Percentiles rank a stretch among this genome's conserved stretches.
phyloP scores from a whole-genome alignment of 2,329 filamentous ascomycete genomes.

The Esteya vermicola region DNA sequence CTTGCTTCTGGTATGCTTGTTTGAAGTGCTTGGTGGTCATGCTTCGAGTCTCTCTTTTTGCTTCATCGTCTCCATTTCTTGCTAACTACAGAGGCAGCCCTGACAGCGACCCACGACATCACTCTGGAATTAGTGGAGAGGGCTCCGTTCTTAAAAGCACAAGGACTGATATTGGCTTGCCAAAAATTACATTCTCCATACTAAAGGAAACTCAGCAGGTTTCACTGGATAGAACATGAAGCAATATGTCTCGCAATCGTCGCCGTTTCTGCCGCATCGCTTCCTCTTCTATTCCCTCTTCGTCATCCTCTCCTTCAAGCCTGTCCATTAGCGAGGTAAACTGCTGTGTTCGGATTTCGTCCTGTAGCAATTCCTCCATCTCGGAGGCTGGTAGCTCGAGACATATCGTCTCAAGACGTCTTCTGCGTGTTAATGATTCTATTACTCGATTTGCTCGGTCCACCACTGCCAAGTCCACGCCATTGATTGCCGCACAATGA shows the following conservation, averaged over 20 bases:
- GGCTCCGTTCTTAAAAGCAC: too few relatives aligned
- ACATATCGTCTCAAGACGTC: conserved; percentile 63
- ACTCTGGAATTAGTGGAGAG: too few relatives aligned
- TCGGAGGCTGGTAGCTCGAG: conserved; percentile 52
- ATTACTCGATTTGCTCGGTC: conserved; percentile 63
- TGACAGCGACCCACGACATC: too few relatives aligned
- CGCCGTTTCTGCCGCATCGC: not conserved
- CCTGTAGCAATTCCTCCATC: conserved; percentile 48
- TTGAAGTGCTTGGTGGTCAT: too few relatives aligned
- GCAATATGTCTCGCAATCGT: conserved; percentile 1
- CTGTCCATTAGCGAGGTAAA: conserved; percentile 32
- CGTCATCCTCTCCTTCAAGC: too few relatives aligned
- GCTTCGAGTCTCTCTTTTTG: too few relatives aligned
- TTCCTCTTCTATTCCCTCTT: too few relatives aligned
- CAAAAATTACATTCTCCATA: too few relatives aligned
- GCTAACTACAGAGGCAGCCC: too few relatives aligned
- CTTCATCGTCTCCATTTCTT: too few relatives aligned
- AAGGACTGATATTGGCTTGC: too few relatives aligned
- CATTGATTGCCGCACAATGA: conserved; percentile 75
- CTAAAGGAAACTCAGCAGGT: not conserved
- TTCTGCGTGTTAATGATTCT: conserved; percentile 51
- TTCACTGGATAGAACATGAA: not conserved
- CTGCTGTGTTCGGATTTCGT: conserved; percentile 43
- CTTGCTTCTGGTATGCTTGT: too few relatives aligned
- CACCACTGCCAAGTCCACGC: conserved; percentile 58